A percentile compares a stretch with the other conserved stretches of the same genome.
phyloP scores from a whole-genome alignment of 1,284 basidiomycete genomes.

The Sporisorium iseilematis-ciliati region DNA sequence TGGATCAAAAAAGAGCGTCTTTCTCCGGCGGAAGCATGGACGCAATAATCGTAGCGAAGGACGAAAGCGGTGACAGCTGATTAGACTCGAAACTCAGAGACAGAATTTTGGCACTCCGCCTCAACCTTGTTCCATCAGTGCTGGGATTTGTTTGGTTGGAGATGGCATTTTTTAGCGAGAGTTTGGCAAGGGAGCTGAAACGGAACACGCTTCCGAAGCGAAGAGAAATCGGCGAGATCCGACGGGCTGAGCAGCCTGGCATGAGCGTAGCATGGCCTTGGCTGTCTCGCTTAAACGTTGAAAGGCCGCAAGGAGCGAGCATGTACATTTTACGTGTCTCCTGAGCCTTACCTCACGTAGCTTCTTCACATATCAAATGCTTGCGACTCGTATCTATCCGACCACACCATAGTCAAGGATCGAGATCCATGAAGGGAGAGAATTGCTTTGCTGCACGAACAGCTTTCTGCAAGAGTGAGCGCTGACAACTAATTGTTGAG shows the following conservation, averaged over 20 bases:
- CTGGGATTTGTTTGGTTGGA: background rate
- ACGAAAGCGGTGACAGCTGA: slow-evolving; percentile 5
- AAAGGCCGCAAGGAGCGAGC: slow-evolving; percentile 17
- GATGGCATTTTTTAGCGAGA: background rate
- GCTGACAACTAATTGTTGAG: too few relatives aligned
- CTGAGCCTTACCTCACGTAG: too few relatives aligned
- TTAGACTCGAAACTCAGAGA: slow-evolving; percentile 4
- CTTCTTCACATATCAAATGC: too few relatives aligned
- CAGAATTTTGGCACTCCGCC: slow-evolving; percentile 8
- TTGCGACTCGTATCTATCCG: too few relatives aligned
- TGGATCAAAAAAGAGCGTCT: background rate
- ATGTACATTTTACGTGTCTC: slow-evolving; percentile 3
- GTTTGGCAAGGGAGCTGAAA: too few relatives aligned
- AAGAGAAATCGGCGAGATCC: background rate
- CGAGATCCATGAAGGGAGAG: background rate
- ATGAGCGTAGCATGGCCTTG: background rate
- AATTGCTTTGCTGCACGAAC: too few relatives aligned
- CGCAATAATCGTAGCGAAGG: background rate
- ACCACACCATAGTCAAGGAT: background rate
- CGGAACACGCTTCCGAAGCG: too few relatives aligned
- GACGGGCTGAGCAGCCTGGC: background rate
- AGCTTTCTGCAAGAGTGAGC: too few relatives aligned
- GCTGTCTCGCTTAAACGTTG: slow-evolving; percentile 8
- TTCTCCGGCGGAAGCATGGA: background rate
- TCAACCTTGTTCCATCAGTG: background rate